phyloP scores from a whole-genome alignment of 2,329 filamentous ascomycete genomes.

The Fusarium sp. region DNA sequence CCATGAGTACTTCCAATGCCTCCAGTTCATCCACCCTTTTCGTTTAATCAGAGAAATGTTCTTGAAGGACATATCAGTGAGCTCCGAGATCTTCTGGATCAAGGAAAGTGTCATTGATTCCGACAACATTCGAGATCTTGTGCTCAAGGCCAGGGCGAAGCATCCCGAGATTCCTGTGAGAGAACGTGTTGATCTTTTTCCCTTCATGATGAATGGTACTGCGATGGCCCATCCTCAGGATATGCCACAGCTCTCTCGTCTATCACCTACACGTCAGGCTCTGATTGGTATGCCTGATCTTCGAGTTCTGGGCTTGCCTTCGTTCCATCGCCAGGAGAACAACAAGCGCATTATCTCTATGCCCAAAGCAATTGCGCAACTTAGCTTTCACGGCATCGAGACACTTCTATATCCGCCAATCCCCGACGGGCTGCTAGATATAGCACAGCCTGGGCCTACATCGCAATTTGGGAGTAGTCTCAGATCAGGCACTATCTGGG shows the following conservation, averaged over 20 bases:
- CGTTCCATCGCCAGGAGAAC: accelerated
- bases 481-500: not conserved
- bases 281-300: not conserved
- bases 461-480: accelerated
- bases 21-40: not conserved
- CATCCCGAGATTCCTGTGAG: not conserved
- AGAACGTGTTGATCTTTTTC: not conserved
- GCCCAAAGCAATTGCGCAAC: accelerated
- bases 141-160: not conserved
- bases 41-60: not conserved
- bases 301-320: not conserved
- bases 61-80: not conserved
- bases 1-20: not conserved
- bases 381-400: not conserved
- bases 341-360: not conserved
- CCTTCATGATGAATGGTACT: not conserved
- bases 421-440: not conserved
- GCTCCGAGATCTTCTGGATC: not conserved
- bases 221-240: not conserved
- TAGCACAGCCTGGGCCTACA: accelerated
- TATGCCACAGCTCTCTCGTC: not conserved
- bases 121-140: not conserved
- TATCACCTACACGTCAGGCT: not conserved
- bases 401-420: not conserved
- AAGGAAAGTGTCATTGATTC: not conserved